Evolutionary conservation across 805 yeast species (phyloP).

Genomic region (Yarrowia osloensis): DNA sequence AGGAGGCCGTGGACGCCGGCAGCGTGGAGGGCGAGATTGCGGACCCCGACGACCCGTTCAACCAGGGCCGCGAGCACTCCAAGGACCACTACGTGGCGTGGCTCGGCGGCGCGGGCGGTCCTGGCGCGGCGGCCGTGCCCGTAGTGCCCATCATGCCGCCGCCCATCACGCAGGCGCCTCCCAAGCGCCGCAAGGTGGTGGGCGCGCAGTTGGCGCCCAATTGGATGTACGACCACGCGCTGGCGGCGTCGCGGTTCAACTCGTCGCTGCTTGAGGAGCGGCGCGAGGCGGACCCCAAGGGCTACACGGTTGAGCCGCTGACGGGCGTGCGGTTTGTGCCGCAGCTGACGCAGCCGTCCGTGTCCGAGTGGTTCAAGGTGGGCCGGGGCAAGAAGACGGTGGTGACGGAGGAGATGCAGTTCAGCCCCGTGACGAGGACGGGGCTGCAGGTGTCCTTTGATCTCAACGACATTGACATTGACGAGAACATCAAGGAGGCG

Average conservation of each 20-base stretch:
- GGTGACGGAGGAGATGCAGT: slow-evolving; percentile 39
- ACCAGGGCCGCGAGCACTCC: slow-evolving; percentile 49
- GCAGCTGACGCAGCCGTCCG: slow-evolving; percentile 68
- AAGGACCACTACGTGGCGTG: slow-evolving; percentile 57
- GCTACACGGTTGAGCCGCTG: slow-evolving; percentile 58
- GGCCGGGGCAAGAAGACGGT: slow-evolving; percentile 39
- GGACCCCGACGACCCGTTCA: slow-evolving; percentile 57
- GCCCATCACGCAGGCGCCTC: slow-evolving; percentile 37
- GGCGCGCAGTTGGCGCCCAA: slow-evolving; percentile 45
- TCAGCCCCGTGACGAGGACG: slow-evolving; percentile 56
- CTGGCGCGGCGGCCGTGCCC: slow-evolving; percentile 41
- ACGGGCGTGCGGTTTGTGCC: slow-evolving; percentile 54
- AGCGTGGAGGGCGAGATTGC: slow-evolving; percentile 71
- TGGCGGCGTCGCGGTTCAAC: slow-evolving; percentile 74
- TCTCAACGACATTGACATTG: slow-evolving; percentile 56
- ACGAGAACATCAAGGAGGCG: slow-evolving; percentile 52
- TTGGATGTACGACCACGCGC: slow-evolving; percentile 84
- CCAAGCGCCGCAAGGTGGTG: slow-evolving; percentile 3
- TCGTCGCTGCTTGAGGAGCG: slow-evolving; percentile 60
- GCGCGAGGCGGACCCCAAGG: slow-evolving; percentile 45
- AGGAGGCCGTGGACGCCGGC: slow-evolving; percentile 54
- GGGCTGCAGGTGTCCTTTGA: slow-evolving; percentile 67
- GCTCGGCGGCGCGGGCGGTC: slow-evolving; percentile 48
- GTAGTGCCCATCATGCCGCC: slow-evolving; percentile 33
- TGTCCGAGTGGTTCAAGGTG: slow-evolving; percentile 42